Conservation (phyloP, 768 basidiomycete species). For the Tremella mesenterica region DNA sequence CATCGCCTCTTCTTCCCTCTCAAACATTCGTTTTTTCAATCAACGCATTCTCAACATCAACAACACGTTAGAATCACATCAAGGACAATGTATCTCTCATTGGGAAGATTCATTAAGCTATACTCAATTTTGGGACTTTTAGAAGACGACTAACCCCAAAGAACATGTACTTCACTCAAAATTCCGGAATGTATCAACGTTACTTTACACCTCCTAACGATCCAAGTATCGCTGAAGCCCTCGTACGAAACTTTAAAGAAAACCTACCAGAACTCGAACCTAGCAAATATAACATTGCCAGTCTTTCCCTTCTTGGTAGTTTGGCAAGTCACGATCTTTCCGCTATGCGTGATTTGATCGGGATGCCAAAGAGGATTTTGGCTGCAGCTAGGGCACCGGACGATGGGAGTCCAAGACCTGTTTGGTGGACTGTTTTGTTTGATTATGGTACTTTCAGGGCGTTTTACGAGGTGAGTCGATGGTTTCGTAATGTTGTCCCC, state of each 20-base stretch:
- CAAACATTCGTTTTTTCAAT: background rate
- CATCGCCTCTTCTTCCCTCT: background rate
- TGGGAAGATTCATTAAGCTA: too few relatives aligned
- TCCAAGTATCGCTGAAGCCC: background rate
- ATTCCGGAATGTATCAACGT: constrained; percentile 13
- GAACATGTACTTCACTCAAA: constrained; percentile 13
- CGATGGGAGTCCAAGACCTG: constrained; percentile 2
- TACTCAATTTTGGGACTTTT: background rate
- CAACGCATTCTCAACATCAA: background rate
- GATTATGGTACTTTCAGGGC: constrained; percentile 31
- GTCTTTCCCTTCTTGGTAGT: constrained; percentile 23
- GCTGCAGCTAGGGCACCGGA: constrained; percentile 9
- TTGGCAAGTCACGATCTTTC: constrained; percentile 37
- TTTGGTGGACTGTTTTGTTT: constrained; percentile 25
- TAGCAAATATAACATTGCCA: constrained; percentile 5
- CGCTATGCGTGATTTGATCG: constrained; percentile 39
- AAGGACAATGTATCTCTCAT: too few relatives aligned
- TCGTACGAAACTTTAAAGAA: constrained; percentile 2
- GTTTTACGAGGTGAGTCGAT: constrained; percentile 30
- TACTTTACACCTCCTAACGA: constrained; percentile 4
- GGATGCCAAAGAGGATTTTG: constrained; percentile 25
- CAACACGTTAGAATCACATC: too few relatives aligned
- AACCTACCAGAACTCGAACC: constrained; percentile 6
- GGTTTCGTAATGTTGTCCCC: too few relatives aligned
- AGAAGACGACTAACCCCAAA: background rate